A percentile compares a stretch with the other conserved stretches of the same genome.
Conservation (phyloP, 73 alveolate genomes). For the Stentor coeruleus region DNA sequence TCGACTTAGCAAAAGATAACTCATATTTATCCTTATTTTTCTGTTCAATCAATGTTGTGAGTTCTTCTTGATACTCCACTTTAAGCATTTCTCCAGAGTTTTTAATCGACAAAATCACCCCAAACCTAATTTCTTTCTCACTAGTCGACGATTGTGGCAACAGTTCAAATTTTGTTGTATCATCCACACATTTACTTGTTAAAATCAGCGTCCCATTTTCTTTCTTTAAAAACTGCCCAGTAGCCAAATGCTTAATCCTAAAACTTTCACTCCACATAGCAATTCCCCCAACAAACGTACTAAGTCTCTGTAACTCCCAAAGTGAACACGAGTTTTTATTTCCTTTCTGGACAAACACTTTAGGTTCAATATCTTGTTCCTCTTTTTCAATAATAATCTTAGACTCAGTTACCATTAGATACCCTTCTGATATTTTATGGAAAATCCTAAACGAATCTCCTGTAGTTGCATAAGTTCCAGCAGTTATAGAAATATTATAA, state of each 20-base stretch:
- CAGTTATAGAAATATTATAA: neutral
- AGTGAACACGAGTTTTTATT: neutral
- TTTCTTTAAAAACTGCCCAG: neutral
- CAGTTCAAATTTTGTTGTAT: neutral
- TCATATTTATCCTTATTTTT: neutral
- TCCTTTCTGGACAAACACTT: neutral
- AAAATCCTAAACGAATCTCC: slow-evolving; percentile 15
- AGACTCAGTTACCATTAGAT: neutral
- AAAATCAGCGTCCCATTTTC: neutral
- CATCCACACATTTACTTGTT: neutral
- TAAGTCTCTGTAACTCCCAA: slow-evolving; percentile 9
- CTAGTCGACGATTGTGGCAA: neutral
- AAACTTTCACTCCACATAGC: slow-evolving; percentile 5
- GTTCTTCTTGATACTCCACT: neutral
- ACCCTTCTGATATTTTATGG: slow-evolving; percentile 14
- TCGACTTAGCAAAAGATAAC: neutral
- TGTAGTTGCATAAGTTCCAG: neutral
- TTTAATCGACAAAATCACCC: neutral
- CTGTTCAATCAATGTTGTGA: neutral
- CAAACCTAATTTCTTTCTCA: slow-evolving; percentile 5
- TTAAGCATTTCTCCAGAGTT: neutral
- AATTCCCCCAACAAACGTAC: neutral
- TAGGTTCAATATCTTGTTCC: neutral
- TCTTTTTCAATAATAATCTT: neutral
- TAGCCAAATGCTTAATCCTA: slow-evolving; percentile 13